Evolutionary conservation across 1,139 yeast species (phyloP), one percentile per base, ranked within the genome.

Genomic region (Candida mesenterica): DNA sequence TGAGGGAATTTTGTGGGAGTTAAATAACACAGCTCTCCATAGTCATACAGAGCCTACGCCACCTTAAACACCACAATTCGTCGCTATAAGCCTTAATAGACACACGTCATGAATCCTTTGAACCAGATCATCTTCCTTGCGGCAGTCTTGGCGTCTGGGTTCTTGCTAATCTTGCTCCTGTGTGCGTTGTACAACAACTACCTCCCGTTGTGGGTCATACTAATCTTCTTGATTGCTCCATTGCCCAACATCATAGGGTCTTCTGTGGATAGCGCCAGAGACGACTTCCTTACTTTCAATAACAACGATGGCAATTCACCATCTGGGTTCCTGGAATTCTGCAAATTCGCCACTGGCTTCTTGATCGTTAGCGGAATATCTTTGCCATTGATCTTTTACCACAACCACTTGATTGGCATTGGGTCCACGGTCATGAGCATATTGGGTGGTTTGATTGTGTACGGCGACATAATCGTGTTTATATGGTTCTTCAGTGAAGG

Each of bases 161-260:
- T 83, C 53, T 66, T 84, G n/a, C 63, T 82, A 39, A 83, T 82
- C 31, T 73, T 83, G 32, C 63, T 84, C 37, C 77, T 86, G 46
- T 82, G 92, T 59, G 90, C 92, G 7, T 66, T 84, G 31, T 83
- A 72, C 61, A 72, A 77, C 44, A 83, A 82, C 53, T 84, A 83
- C 74, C 72, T 72, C 42, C 89, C 92, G 31, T 61, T 84, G 36
- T 77, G 81, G 65, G 90, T 81, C 39, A 77, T 80, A 22, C 65
- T 68, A 22, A 71, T 83, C 37, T 83, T 82, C 56, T 66, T 83
- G 33, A 39, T 79, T 30, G 92, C 92, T 2, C 90, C 94, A 16
- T 59, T 83, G 36, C 92, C 90, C 20, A 82, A 82, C 53, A 46
- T 55, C 65, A 32, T 75, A 59, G 59, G 72, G 56, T 50, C 65